These are phyloP conservation scores for Cercospora canescens DNA, from an alignment of 2,329 filamentous ascomycete species.

Conservation along the genomic window DNA sequence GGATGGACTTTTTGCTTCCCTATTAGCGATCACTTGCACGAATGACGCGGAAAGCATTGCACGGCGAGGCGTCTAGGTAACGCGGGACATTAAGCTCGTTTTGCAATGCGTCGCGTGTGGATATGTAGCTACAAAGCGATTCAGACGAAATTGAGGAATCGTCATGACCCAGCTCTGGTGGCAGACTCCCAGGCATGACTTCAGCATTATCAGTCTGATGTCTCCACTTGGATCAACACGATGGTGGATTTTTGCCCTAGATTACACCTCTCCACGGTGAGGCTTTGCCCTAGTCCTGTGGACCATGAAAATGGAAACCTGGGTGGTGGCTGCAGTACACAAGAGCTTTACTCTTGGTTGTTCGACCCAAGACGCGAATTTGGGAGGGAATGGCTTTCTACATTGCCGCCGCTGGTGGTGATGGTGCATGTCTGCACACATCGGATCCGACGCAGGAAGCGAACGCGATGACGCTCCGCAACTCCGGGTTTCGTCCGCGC, in stretches of 20 bases:
- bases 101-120: neutral
- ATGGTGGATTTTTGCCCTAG: too few relatives aligned
- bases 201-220: neutral
- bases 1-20: neutral
- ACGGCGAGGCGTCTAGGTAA: conserved; percentile 8
- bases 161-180: neutral
- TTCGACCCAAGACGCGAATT: too few relatives aligned
- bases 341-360: too few relatives aligned
- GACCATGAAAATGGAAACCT: too few relatives aligned
- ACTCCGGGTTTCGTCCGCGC: conserved; percentile 1
- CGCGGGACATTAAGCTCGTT: neutral
- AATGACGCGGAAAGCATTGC: conserved; percentile 2
- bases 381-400: too few relatives aligned
- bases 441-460: neutral
- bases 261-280: too few relatives aligned
- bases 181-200: neutral
- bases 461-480: neutral
- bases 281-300: too few relatives aligned
- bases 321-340: too few relatives aligned
- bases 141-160: neutral
- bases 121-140: neutral
- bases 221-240: neutral
- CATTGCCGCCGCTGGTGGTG: too few relatives aligned
- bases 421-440: neutral
- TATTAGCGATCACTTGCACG: conserved; percentile 4